These are phyloP conservation scores for Cladosporium cucumerinum DNA, from an alignment of 2,329 filamentous ascomycete species.

Conservation along the genomic window DNA sequence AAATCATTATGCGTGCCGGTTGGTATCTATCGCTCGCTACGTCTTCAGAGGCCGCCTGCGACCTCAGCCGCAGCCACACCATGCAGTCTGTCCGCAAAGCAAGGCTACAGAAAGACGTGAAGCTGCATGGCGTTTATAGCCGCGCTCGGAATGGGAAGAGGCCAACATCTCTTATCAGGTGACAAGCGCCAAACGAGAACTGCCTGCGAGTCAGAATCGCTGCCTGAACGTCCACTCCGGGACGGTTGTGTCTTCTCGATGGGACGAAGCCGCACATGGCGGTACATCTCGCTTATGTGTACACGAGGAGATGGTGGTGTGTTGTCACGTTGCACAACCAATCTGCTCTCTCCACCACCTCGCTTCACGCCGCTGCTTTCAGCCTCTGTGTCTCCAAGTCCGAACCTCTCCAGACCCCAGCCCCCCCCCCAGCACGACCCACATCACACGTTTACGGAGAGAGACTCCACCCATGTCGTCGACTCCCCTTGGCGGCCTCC, in stretches of 20 bases:
- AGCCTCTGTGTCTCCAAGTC: neutral
- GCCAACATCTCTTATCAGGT: constrained; percentile 4
- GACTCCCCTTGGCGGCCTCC: constrained; percentile 9
- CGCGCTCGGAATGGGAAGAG: constrained; percentile 7
- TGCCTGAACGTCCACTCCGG: neutral
- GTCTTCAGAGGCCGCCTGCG: constrained; percentile 1
- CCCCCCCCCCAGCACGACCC: neutral
- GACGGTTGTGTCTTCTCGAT: neutral
- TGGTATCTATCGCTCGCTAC: neutral
- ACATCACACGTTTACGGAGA: constrained; percentile 6
- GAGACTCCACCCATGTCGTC: constrained; percentile 9
- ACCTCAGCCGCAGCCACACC: neutral
- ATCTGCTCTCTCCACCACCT: constrained; percentile 2
- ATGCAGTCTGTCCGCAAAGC: neutral
- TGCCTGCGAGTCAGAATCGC: constrained; percentile 1
- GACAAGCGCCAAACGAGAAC: constrained; percentile 6
- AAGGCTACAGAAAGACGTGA: neutral
- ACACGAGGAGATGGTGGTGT: constrained; percentile 2
- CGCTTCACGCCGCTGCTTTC: neutral
- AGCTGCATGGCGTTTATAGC: constrained; percentile 9
- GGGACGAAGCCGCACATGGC: neutral
- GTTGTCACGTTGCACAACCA: neutral
- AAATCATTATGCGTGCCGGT: neutral
- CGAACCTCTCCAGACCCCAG: constrained; percentile 1
- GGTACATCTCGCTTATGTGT: neutral